These are phyloP conservation scores for Nicotiana noctiflora DNA, from an alignment of 257 asterid genomes.

Conservation along the genomic window DNA sequence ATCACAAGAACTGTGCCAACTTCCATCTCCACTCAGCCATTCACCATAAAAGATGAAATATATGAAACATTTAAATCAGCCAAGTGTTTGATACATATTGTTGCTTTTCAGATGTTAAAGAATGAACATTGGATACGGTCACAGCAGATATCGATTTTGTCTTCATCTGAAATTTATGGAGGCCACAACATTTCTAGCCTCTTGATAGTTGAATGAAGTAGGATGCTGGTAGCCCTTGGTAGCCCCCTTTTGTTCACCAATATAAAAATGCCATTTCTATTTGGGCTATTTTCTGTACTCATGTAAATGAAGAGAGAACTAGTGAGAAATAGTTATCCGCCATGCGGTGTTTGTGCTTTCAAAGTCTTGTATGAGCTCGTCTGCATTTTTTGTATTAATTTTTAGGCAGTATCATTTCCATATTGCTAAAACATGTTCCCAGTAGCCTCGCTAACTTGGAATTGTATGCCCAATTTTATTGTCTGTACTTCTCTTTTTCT, in stretches of 20 bases:
- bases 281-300: neutral
- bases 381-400: too few species aligned
- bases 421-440: neutral
- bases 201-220: neutral
- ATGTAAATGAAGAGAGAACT: neutral
- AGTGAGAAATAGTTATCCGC: neutral
- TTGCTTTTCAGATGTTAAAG: slow-evolving; percentile 7
- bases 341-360: too few species aligned
- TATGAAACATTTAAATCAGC: neutral
- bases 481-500: neutral
- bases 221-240: neutral
- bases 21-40: neutral
- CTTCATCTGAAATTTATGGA: neutral
- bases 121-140: neutral
- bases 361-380: too few species aligned
- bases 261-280: neutral
- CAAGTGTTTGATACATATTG: neutral
- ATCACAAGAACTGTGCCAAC: neutral
- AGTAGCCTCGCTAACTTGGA: neutral
- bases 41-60: neutral
- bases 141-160: neutral
- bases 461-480: neutral
- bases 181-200: neutral
- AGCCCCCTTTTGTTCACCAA: neutral
- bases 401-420: too few species aligned